Evolutionary conservation across 2,329 filamentous ascomycete genomes (phyloP).

Genomic region (Cadophora sp.): DNA sequence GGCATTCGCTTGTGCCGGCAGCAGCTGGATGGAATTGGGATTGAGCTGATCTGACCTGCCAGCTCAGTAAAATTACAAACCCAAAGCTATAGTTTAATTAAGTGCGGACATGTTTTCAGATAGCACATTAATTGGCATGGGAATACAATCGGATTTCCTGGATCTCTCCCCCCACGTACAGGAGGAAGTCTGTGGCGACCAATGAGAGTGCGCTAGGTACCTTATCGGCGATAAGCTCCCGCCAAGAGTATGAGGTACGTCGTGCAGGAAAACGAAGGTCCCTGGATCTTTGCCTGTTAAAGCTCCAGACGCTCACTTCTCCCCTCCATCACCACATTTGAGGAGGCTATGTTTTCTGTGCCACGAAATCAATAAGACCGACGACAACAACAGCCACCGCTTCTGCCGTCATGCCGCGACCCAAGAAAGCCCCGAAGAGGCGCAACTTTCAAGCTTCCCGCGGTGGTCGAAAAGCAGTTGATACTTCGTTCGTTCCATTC

Average conservation of each 20-base stretch:
- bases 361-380: background rate
- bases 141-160: too few relatives aligned
- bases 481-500: slow-evolving; percentile 36
- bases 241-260: slow-evolving; percentile 9
- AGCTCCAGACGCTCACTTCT: background rate
- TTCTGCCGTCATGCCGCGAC: slow-evolving; percentile 31
- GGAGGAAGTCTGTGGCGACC: too few relatives aligned
- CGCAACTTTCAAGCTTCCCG: slow-evolving; percentile 26
- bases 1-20: too few relatives aligned
- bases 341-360: background rate
- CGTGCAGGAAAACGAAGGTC: background rate
- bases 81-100: background rate
- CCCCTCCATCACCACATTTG: background rate
- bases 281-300: background rate
- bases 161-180: too few relatives aligned
- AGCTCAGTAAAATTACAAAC: too few relatives aligned
- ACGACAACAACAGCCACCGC: background rate
- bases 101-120: background rate
- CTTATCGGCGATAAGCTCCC: slow-evolving; percentile 20
- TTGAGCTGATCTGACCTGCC: too few relatives aligned
- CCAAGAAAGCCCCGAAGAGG: slow-evolving; percentile 31
- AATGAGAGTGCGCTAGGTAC: background rate
- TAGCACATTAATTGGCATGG: background rate
- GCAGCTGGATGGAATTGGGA: too few relatives aligned
- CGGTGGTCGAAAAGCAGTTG: slow-evolving; percentile 23